Conservation (phyloP, 345 rosid species). For the Eucalyptus cloeziana region DNA sequence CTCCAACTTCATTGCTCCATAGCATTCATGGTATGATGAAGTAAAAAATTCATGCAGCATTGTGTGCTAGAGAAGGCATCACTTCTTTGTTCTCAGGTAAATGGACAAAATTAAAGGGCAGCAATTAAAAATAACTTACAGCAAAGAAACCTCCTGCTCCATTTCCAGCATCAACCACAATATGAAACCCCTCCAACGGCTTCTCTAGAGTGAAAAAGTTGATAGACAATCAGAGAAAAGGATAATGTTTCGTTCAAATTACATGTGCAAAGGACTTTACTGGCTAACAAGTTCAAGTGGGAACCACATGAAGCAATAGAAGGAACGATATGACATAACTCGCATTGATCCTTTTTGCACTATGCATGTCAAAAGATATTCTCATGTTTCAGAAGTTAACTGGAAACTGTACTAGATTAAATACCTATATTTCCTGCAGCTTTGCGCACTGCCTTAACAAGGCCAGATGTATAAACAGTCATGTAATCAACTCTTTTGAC, state of each 20-base stretch:
- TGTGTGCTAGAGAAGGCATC: background rate
- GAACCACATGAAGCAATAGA: background rate
- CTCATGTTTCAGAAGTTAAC: background rate
- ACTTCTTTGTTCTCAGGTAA: background rate
- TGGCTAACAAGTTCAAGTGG: background rate
- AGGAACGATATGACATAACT: background rate
- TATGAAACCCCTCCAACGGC: conserved; percentile 95
- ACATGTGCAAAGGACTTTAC: background rate
- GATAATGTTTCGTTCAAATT: background rate
- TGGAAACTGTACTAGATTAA: background rate
- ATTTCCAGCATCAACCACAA: conserved; percentile 98
- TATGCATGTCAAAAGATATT: background rate
- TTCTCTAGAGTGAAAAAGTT: conserved; percentile 38
- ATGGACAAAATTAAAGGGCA: background rate
- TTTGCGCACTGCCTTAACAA: conserved; percentile 77
- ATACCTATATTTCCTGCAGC: conserved; percentile 88
- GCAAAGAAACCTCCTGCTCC: conserved; percentile 99
- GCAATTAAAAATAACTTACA: conserved; percentile 33
- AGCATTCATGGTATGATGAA: background rate
- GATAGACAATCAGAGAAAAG: conserved; percentile 2
- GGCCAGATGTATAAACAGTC: conserved; percentile 72
- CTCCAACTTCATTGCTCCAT: background rate
- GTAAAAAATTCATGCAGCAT: background rate
- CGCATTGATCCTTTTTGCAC: background rate
- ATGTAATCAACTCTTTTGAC: conserved; percentile 71